Base-by-base conservation (phyloP, 2,329 filamentous ascomycete species). In the Botrytis galanthina region DNA sequence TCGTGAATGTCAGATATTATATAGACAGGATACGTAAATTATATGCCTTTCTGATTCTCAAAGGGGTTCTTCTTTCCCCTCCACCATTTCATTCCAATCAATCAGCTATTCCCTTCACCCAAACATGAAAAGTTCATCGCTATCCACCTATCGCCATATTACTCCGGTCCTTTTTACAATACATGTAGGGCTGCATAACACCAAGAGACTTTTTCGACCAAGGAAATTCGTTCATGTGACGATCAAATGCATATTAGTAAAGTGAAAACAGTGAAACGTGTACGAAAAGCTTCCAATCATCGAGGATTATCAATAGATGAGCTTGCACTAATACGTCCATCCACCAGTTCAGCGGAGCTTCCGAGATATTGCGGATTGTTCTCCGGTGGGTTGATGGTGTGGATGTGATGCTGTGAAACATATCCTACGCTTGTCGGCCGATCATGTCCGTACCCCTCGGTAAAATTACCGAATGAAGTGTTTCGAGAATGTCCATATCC, bases 401-500 rank as follows among this genome's bases (percentile, higher is more conserved):
- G 88, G 74, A 90, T 86, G 73, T 83, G 88, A 72, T 89, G 88
- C 48, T 89, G 87, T 73, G 86, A 83, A 35, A 91, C 89, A 72
- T 84, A 84, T 32, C 89, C 89, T 71, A 87, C 86, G 72, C 84
- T 89, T 1, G 87, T 85, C 12, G 87, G 85, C 48, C 85, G 83
- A 66, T 88, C 86, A 35, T 85, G 84, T 29, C 78, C 75, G 32
- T 78, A 78, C 61, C 81, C 81, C 54, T 79, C 81, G 69, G 85
- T 75, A 22, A 80, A 73, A 29, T 75, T 75, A 3, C 78, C 78
- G 39, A 64, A 72, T 22, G 78, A 78, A 35, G 69, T 68, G 20
- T 71, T 74, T 54, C 77, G 44, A 5, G 83, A 59, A 82, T 85
- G 83, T 35, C 81, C 84, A 70, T 26, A 82, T 29, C 86, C 85